A percentile compares a stretch with the other conserved stretches of the same genome.
Evolutionary conservation across 495 filamentous ascomycete species (phyloP).

Genomic region (Lophiotrema nucula): DNA sequence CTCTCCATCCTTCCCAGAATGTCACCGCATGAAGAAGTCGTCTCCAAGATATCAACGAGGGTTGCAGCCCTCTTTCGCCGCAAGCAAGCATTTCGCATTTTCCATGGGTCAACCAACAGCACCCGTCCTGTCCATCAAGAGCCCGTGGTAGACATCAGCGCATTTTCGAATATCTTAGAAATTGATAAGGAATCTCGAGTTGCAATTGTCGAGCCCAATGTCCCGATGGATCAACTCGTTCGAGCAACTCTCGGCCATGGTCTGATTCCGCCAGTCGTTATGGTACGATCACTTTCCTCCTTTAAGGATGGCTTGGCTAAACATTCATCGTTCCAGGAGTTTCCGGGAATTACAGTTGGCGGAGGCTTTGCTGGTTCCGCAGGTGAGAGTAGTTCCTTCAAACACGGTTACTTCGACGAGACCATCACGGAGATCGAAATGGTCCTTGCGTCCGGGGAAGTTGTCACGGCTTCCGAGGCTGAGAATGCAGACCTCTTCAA

Average conservation of each 20-base stretch:
- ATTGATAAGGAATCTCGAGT: conserved; percentile 42
- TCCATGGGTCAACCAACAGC: conserved; percentile 72
- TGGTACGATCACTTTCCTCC: neutral
- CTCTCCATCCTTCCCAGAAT: no score
- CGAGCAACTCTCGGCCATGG: conserved; percentile 49
- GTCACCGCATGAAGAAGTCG: conserved; percentile 47
- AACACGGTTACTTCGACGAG: conserved; percentile 57
- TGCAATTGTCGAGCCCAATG: conserved; percentile 60
- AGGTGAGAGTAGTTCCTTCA: conserved; percentile 57
- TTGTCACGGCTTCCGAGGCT: conserved; percentile 41
- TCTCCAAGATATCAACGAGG: conserved; percentile 45
- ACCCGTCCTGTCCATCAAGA: conserved; percentile 52
- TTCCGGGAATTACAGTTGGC: conserved; percentile 62
- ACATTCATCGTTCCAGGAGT: conserved; percentile 47
- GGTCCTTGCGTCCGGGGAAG: conserved; percentile 54
- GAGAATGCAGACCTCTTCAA: conserved; percentile 51
- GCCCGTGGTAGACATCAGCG: conserved; percentile 52
- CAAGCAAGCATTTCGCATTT: conserved; percentile 65
- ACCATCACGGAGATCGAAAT: conserved; percentile 56
- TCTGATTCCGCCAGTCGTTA: conserved; percentile 54
- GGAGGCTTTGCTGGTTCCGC: conserved; percentile 60
- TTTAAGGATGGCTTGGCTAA: neutral
- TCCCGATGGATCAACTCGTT: conserved; percentile 61
- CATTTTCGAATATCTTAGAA: conserved; percentile 30
- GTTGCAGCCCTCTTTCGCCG: conserved; percentile 58